These are phyloP conservation scores for Aspergillus sp. DNA, from an alignment of 2,329 filamentous ascomycete species.

Conservation along the genomic window DNA sequence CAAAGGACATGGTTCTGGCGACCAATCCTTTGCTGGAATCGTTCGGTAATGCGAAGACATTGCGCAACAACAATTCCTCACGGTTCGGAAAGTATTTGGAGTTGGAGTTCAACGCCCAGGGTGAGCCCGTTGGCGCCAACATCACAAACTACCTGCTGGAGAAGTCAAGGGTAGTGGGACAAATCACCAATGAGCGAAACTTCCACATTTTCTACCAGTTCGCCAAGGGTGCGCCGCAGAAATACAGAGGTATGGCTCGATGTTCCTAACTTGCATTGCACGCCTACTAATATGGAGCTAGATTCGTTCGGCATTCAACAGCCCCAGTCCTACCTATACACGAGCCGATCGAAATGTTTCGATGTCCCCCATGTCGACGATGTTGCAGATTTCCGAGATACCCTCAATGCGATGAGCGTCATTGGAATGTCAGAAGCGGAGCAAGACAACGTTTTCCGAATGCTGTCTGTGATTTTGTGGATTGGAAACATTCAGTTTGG, in stretches of 20 bases:
- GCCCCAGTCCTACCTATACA: conserved; percentile 90
- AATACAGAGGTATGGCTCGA: conserved; percentile 63
- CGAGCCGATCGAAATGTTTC: conserved; percentile 89
- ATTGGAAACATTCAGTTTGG: conserved; percentile 88
- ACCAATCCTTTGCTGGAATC: conserved; percentile 96
- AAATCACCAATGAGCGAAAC: conserved; percentile 93
- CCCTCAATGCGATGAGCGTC: conserved; percentile 87
- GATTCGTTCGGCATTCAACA: conserved; percentile 87
- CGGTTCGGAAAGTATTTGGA: conserved; percentile 98
- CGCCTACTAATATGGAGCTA: conserved; percentile 22
- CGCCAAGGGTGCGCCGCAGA: conserved; percentile 85
- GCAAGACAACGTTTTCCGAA: conserved; percentile 95
- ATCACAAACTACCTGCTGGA: conserved; percentile 98
- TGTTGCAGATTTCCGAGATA: conserved; percentile 82
- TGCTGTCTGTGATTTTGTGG: conserved; percentile 90
- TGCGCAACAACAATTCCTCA: conserved; percentile 98
- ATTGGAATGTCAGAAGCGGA: conserved; percentile 86
- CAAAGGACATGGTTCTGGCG: conserved; percentile 98
- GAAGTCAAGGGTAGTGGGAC: conserved; percentile 90
- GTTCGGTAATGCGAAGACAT: conserved; percentile 96
- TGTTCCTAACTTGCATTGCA: background rate
- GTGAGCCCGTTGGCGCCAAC: conserved; percentile 92
- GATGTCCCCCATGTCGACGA: conserved; percentile 95
- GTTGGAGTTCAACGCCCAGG: conserved; percentile 88
- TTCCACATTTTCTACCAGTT: conserved; percentile 99